Conservation (phyloP, 768 basidiomycete species). For the Leccinum subtestaceum region DNA sequence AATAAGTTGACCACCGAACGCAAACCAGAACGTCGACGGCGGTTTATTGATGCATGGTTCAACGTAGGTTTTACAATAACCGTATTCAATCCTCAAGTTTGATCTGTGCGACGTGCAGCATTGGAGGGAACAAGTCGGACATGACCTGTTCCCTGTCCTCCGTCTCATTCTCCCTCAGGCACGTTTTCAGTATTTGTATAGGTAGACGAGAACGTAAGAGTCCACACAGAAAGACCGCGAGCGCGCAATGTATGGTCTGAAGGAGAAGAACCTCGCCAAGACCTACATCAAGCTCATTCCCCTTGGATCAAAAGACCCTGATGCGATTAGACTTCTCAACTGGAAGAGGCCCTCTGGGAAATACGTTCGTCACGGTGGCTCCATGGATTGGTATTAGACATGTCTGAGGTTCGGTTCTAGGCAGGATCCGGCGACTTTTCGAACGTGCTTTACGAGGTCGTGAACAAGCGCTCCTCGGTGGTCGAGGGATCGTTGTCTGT, state of each 20-base stretch:
- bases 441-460: conserved; percentile 80
- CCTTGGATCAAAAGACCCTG: conserved; percentile 73
- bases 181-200: conserved; percentile 13
- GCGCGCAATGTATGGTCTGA: conserved; percentile 87
- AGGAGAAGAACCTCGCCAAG: conserved; percentile 93
- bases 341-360: conserved; percentile 85
- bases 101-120: conserved; percentile 44
- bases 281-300: conserved; percentile 89
- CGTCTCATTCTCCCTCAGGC: conserved; percentile 90
- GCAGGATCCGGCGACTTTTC: conserved; percentile 84
- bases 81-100: background rate
- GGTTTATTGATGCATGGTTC: conserved; percentile 75
- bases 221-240: conserved; percentile 83
- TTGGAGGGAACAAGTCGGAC: conserved; percentile 84
- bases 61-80: conserved; percentile 49
- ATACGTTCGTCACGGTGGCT: conserved; percentile 43
- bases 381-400: background rate
- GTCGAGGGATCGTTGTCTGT: conserved; percentile 72
- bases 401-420: conserved; percentile 34
- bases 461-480: conserved; percentile 79
- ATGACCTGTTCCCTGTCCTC: conserved; percentile 86
- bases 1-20: conserved; percentile 69
- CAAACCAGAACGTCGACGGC: conserved; percentile 71
- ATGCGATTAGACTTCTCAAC: conserved; percentile 77
- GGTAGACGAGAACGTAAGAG: background rate